These are phyloP conservation scores for Sporobolomyces roseus DNA, from an alignment of 768 basidiomycete species.

Conservation along the genomic window DNA sequence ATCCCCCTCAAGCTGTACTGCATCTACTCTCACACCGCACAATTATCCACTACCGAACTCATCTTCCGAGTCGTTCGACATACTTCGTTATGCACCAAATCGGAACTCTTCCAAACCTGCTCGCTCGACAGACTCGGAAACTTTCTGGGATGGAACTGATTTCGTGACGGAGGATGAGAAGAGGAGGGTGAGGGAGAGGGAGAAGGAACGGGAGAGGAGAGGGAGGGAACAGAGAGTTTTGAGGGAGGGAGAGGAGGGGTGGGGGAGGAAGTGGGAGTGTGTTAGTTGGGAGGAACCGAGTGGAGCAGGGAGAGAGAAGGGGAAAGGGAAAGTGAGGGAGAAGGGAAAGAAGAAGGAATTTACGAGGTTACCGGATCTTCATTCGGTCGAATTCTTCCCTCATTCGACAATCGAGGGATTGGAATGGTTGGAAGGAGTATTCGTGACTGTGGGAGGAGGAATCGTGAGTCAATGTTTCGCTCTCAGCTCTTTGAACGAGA, in stretches of 20 bases:
- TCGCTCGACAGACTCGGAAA: background rate
- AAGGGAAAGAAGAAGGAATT: no score
- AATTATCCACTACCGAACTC: slow-evolving; percentile 8
- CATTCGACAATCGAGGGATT: background rate
- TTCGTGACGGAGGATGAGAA: no score
- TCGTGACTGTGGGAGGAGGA: slow-evolving; percentile 12
- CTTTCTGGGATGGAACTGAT: no score
- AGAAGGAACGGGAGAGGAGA: background rate
- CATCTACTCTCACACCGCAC: background rate
- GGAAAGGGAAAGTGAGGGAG: background rate
- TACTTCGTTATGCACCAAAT: slow-evolving; percentile 14
- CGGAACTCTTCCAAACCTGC: slow-evolving; percentile 1
- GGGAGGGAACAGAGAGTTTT: background rate
- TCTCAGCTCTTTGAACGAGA: background rate
- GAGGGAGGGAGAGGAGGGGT: background rate
- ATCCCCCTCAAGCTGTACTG: no score
- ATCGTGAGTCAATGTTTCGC: background rate
- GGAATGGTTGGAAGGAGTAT: slow-evolving; percentile 1
- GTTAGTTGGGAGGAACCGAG: background rate
- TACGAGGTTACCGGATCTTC: background rate
- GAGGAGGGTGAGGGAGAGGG: background rate
- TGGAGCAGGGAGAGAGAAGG: background rate
- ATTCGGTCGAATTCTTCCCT: slow-evolving; percentile 13
- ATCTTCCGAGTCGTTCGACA: background rate
- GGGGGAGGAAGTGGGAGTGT: slow-evolving; percentile 4